A percentile compares a stretch with the other conserved stretches of the same genome.
phyloP scores from a whole-genome alignment of 208 protist genomes.

The Leishmania gerbilli region DNA sequence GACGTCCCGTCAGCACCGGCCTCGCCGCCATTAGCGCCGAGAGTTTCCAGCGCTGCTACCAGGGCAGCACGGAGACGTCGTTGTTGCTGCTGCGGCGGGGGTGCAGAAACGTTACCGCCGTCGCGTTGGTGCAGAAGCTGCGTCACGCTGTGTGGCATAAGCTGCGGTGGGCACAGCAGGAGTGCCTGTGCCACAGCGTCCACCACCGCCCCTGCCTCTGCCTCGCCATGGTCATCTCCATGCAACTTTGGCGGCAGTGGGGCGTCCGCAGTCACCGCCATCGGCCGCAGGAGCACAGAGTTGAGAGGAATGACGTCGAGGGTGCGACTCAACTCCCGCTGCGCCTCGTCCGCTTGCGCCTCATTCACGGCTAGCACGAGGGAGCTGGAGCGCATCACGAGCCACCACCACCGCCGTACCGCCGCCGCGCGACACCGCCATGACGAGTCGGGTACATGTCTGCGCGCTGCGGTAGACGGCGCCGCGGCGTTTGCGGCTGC shows the following conservation, averaged over 20 bases:
- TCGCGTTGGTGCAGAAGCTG: conserved; percentile 21
- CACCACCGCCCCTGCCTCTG: neutral
- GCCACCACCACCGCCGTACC: conserved; percentile 43
- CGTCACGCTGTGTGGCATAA: conserved; percentile 20
- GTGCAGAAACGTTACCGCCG: neutral
- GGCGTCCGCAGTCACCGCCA: conserved; percentile 7
- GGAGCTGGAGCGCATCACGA: conserved; percentile 33
- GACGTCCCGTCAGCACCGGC: neutral
- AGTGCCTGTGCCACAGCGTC: conserved; percentile 11
- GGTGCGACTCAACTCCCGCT: neutral
- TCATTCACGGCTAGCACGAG: conserved; percentile 38
- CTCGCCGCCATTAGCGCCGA: conserved; percentile 8
- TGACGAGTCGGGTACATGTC: neutral
- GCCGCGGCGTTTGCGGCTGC: neutral
- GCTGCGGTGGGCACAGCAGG: conserved; percentile 11
- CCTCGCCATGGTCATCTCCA: conserved; percentile 4
- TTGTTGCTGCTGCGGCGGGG: conserved; percentile 5
- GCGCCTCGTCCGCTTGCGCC: conserved; percentile 18
- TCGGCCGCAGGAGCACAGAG: conserved; percentile 15
- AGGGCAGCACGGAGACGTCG: conserved; percentile 19
- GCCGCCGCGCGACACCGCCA: neutral
- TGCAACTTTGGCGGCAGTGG: conserved; percentile 19
- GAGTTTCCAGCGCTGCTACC: conserved; percentile 17
- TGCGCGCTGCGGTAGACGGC: neutral
- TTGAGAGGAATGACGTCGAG: conserved; percentile 12